Conservation (phyloP, 805 yeast species). For the Suhomyces pyralidae region DNA sequence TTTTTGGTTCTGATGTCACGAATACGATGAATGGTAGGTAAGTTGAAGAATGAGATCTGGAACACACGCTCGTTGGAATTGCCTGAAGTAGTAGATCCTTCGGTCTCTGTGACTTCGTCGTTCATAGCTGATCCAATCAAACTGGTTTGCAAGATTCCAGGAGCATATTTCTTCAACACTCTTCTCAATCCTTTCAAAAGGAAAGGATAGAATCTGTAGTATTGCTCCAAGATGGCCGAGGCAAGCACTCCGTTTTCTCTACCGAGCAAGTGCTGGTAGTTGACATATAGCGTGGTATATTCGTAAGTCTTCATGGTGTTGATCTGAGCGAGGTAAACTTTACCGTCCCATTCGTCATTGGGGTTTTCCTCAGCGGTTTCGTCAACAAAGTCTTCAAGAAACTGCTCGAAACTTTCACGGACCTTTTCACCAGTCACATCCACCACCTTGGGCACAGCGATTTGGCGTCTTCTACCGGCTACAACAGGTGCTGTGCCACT, state of each 20-base stretch:
- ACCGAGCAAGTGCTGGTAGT: constrained; percentile 71
- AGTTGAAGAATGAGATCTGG: constrained; percentile 83
- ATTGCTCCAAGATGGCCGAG: constrained; percentile 84
- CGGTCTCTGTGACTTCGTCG: constrained; percentile 34
- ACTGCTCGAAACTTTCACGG: constrained; percentile 83
- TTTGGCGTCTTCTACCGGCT: constrained; percentile 51
- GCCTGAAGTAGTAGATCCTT: constrained; percentile 37
- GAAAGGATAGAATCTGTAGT: constrained; percentile 88
- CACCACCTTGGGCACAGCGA: constrained; percentile 77
- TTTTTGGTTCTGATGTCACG: constrained; percentile 88
- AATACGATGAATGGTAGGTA: constrained; percentile 78
- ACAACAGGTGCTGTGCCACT: constrained; percentile 13
- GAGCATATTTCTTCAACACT: constrained; percentile 72
- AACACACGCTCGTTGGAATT: constrained; percentile 68
- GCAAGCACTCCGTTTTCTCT: constrained; percentile 87
- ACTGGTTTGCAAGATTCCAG: constrained; percentile 50
- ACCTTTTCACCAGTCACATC: constrained; percentile 95
- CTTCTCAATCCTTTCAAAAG: constrained; percentile 70
- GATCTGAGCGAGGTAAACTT: constrained; percentile 72
- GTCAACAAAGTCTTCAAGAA: constrained; percentile 63
- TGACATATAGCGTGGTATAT: constrained; percentile 74
- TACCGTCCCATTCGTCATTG: constrained; percentile 48
- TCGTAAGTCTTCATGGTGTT: constrained; percentile 77
- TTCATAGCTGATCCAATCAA: constrained; percentile 37
- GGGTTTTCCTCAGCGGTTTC: constrained; percentile 26